A percentile compares a stretch with the other conserved stretches of the same genome.
Conservation (phyloP, 2,329 filamentous ascomycete species). For the Aspergillus hiratsukae region DNA sequence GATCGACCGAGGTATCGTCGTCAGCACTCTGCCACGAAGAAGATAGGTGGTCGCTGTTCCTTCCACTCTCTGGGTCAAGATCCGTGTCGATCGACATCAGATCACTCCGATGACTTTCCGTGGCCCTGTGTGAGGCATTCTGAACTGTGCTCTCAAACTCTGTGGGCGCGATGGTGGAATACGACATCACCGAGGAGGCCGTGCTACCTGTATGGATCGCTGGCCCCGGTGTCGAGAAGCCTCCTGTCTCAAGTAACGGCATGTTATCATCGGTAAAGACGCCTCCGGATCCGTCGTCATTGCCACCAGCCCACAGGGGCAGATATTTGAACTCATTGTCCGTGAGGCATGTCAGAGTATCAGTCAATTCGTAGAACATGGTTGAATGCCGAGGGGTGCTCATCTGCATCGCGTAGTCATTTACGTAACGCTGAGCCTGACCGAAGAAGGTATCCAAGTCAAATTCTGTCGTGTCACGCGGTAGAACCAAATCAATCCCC, state of each 20-base stretch:
- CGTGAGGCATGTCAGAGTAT: conserved; percentile 49
- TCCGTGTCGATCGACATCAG: conserved; percentile 20
- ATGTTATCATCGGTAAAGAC: conserved; percentile 42
- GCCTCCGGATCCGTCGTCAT: conserved; percentile 49
- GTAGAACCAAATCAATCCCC: background rate
- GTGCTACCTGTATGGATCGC: conserved; percentile 26
- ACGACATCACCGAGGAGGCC: conserved; percentile 19
- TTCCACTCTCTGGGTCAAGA: background rate
- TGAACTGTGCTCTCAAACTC: conserved; percentile 31
- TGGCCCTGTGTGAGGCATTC: conserved; percentile 33
- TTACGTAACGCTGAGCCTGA: conserved; percentile 16
- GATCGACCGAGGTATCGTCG: conserved; percentile 1
- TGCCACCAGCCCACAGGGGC: conserved; percentile 61
- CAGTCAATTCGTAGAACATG: conserved; percentile 23
- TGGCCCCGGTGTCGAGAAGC: conserved; percentile 35
- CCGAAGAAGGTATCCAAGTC: conserved; percentile 14
- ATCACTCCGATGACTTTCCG: conserved; percentile 26
- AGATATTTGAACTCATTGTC: conserved; percentile 59
- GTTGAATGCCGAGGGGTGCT: conserved; percentile 6
- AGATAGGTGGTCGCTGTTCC: background rate
- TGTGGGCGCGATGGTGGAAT: conserved; percentile 21
- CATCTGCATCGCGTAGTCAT: conserved; percentile 14
- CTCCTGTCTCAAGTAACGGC: conserved; percentile 28
- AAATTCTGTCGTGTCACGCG: conserved; percentile 4
- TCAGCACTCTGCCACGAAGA: background rate